These are phyloP conservation scores for Pythium rhizo-oryzae DNA, from an alignment of 352 stramenopile species.

Conservation along the genomic window DNA sequence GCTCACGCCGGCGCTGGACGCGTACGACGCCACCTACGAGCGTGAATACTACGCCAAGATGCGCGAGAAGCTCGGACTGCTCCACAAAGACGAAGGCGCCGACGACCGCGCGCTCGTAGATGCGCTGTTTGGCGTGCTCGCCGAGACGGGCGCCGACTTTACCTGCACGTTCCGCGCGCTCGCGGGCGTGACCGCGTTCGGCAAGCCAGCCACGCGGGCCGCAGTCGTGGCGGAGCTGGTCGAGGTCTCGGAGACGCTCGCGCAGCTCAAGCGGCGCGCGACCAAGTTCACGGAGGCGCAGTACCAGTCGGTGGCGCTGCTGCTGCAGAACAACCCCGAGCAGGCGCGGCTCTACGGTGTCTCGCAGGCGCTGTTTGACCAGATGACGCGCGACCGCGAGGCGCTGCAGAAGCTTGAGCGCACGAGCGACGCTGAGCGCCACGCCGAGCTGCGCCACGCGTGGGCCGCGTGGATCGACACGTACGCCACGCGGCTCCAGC, in stretches of 20 bases:
- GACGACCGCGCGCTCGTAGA: conserved; percentile 56
- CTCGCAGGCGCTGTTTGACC: conserved; percentile 51
- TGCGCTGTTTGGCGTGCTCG: conserved; percentile 56
- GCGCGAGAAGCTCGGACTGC: conserved; percentile 70
- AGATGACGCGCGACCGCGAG: conserved; percentile 59
- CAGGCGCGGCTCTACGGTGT: conserved; percentile 79
- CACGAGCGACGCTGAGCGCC: conserved; percentile 50
- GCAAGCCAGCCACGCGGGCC: conserved; percentile 28
- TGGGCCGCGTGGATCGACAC: conserved; percentile 66
- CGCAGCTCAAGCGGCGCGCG: conserved; percentile 55
- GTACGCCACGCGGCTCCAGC: conserved; percentile 51
- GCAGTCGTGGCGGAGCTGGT: conserved; percentile 53
- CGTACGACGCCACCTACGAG: conserved; percentile 54
- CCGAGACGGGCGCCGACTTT: conserved; percentile 74
- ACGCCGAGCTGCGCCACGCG: conserved; percentile 40
- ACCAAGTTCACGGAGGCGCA: conserved; percentile 74
- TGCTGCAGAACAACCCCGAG: conserved; percentile 62
- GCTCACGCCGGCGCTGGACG: conserved; percentile 34
- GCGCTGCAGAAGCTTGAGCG: conserved; percentile 43
- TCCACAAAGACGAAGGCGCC: conserved; percentile 29
- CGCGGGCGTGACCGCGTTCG: conserved; percentile 44
- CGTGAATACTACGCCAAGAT: conserved; percentile 63
- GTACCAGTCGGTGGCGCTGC: conserved; percentile 62
- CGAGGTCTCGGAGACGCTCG: conserved; percentile 66
- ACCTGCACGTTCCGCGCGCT: conserved; percentile 75